Evolutionary conservation across 2,329 filamentous ascomycete genomes (phyloP).

Genomic region (Westerdykella sp.): DNA sequence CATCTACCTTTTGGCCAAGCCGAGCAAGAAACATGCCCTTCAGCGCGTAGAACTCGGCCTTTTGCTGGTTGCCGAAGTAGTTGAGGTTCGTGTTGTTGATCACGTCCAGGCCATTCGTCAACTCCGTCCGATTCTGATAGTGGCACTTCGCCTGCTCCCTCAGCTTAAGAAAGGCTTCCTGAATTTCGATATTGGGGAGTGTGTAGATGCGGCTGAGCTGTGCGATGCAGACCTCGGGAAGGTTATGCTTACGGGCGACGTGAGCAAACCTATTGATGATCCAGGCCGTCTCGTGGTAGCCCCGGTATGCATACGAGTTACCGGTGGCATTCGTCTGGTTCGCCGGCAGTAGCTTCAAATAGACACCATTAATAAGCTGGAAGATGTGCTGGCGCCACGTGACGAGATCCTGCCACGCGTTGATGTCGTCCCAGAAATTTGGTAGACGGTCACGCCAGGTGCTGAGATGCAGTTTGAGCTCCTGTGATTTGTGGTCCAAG

Average conservation of each 20-base stretch:
- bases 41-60: conserved; percentile 97
- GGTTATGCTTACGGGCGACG: conserved; percentile 91
- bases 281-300: conserved; percentile 98
- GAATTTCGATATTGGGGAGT: conserved; percentile 97
- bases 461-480: conserved; percentile 86
- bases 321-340: conserved; percentile 72
- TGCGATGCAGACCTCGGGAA: conserved; percentile 94
- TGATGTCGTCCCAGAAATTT: conserved; percentile 99
- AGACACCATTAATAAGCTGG: conserved; percentile 90
- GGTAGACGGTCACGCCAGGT: conserved; percentile 94
- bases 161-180: conserved; percentile 96
- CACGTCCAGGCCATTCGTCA: conserved; percentile 88
- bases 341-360: conserved; percentile 74
- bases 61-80: conserved; percentile 93
- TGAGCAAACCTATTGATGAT: conserved; percentile 99
- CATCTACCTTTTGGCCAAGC: conserved; percentile 81
- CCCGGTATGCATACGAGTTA: conserved; percentile 91
- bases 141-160: conserved; percentile 99
- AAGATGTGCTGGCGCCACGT: conserved; percentile 99
- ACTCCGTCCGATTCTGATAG: conserved; percentile 89
- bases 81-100: conserved; percentile 99
- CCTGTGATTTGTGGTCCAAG: conserved; percentile 87
- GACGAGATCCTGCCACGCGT: conserved; percentile 98
- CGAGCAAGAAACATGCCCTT: conserved; percentile 99
- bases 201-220: conserved; percentile 98